These are phyloP conservation scores for Apiotrichum domesticum DNA, from an alignment of 1,284 basidiomycete genomes.

Conservation along the genomic window DNA sequence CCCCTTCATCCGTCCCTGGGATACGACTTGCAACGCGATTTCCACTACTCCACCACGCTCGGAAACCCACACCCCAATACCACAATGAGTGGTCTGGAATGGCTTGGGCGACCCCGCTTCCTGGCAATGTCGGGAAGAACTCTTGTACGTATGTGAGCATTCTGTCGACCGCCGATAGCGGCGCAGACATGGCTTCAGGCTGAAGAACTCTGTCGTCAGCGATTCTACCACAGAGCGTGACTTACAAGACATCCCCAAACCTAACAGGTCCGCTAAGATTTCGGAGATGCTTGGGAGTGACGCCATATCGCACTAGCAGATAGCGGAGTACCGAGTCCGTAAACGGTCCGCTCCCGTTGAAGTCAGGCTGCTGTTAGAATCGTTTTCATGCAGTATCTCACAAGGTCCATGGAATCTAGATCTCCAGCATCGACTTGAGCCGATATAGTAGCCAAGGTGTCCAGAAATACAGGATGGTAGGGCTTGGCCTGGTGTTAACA, in stretches of 20 bases:
- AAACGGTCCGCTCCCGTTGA: slow-evolving; percentile 31
- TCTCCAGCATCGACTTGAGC: slow-evolving; percentile 4
- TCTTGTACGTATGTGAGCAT: slow-evolving; percentile 9
- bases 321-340: slow-evolving; percentile 34
- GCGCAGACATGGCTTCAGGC: slow-evolving; percentile 12
- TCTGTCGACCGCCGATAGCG: slow-evolving; percentile 1
- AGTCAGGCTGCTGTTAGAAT: slow-evolving; percentile 16
- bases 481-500: slow-evolving; percentile 22
- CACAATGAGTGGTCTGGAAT: slow-evolving; percentile 9
- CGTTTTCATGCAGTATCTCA: not conserved
- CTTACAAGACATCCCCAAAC: slow-evolving; percentile 37
- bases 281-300: slow-evolving; percentile 25
- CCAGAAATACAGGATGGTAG: slow-evolving; percentile 30
- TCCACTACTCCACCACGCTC: slow-evolving; percentile 9
- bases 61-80: slow-evolving; percentile 18
- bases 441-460: slow-evolving; percentile 26
- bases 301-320: slow-evolving; percentile 33
- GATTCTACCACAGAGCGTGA: not conserved
- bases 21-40: slow-evolving; percentile 6
- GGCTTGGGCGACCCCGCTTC: slow-evolving; percentile 8
- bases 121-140: slow-evolving; percentile 15
- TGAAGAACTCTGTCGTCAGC: slow-evolving; percentile 14
- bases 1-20: too few relatives aligned
- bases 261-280: slow-evolving; percentile 20
- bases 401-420: not conserved